A percentile compares a stretch with the other conserved stretches of the same genome.
phyloP scores from a whole-genome alignment of 2,329 filamentous ascomycete genomes.

The Herpotrichia juniperi region DNA sequence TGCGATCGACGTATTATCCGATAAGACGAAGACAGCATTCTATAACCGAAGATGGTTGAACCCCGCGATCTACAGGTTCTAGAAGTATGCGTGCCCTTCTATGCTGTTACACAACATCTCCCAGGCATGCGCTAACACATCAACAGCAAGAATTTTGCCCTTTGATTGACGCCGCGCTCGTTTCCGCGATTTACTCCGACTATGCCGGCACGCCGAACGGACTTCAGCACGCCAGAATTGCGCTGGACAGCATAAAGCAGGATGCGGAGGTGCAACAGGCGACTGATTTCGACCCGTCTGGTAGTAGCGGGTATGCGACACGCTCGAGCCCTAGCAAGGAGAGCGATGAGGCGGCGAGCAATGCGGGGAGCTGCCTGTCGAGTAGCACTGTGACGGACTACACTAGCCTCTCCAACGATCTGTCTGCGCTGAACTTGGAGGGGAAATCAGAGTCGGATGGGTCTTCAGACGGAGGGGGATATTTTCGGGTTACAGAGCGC shows the following conservation, averaged over 20 bases:
- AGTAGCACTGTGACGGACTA: conserved; percentile 56
- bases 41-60: conserved; percentile 44
- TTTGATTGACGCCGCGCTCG: conserved; percentile 76
- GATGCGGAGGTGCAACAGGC: conserved; percentile 71
- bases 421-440: conserved; percentile 46
- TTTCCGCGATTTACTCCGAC: conserved; percentile 78
- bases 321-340: conserved; percentile 23
- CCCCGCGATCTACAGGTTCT: conserved; percentile 35
- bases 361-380: conserved; percentile 45
- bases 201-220: conserved; percentile 65
- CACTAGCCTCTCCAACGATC: conserved; percentile 55
- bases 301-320: conserved; percentile 59
- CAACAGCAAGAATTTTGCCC: conserved; percentile 73
- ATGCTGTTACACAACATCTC: conserved; percentile 13
- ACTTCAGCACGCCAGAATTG: conserved; percentile 60
- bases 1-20: conserved; percentile 25
- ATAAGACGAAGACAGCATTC: conserved; percentile 27
- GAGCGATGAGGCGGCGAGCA: conserved; percentile 38
- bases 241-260: conserved; percentile 69
- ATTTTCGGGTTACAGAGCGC: conserved; percentile 45
- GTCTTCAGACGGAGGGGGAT: conserved; percentile 31
- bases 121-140: conserved; percentile 11
- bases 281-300: conserved; percentile 79
- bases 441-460: conserved; percentile 25
- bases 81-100: conserved; percentile 28